These are phyloP conservation scores for Didymella pomorum DNA, from an alignment of 2,329 filamentous ascomycete genomes.

Conservation along the genomic window DNA sequence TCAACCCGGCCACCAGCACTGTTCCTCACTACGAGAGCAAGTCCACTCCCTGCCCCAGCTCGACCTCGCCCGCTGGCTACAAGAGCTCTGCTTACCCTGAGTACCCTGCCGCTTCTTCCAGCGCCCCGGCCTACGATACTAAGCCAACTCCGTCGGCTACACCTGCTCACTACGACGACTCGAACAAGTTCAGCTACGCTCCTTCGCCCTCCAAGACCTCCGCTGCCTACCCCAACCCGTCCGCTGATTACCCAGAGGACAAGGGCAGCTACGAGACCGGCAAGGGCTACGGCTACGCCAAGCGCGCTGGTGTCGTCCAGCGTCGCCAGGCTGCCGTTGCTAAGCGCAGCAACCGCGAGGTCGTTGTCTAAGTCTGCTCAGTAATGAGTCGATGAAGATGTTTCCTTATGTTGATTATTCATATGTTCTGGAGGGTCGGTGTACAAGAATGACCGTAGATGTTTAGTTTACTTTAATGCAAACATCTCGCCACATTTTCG, in stretches of 20 bases:
- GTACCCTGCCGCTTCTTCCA: conserved; percentile 6
- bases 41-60: conserved; percentile 10
- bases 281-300: conserved; percentile 13
- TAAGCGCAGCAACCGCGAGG: conserved; percentile 4
- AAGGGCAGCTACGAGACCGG: conserved; percentile 4
- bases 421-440: conserved; percentile 24
- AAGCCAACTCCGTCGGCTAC: conserved; percentile 1
- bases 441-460: conserved; percentile 26
- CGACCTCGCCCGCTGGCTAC: conserved; percentile 5
- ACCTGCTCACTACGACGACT: not conserved
- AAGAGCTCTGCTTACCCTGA: conserved; percentile 5
- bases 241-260: not conserved
- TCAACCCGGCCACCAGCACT: conserved; percentile 6
- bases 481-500: not conserved
- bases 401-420: conserved; percentile 15
- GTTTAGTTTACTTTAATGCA: conserved; percentile 9
- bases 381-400: not conserved
- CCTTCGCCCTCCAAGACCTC: conserved; percentile 3
- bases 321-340: conserved; percentile 15
- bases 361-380: not conserved
- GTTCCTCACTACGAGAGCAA: conserved; percentile 1
- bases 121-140: conserved; percentile 3
- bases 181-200: not conserved
- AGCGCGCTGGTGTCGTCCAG: conserved; percentile 14
- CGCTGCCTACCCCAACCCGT: not conserved